Percentiles rank a stretch among this genome's conserved stretches.
These are phyloP conservation scores for Aspergillaceae sp. DNA, from an alignment of 2,329 filamentous ascomycete species.

Conservation along the genomic window DNA sequence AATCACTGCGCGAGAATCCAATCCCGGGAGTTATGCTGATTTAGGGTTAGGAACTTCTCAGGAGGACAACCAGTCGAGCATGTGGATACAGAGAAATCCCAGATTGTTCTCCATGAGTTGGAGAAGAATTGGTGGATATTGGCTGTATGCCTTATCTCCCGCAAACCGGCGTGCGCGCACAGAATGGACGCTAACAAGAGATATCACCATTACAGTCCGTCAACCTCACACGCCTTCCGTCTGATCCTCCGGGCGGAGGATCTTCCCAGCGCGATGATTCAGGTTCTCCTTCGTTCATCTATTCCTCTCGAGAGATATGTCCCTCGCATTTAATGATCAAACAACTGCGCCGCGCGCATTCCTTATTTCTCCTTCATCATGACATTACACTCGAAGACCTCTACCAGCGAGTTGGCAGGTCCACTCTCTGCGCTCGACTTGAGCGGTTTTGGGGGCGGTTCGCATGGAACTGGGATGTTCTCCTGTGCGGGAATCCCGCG, in stretches of 20 bases:
- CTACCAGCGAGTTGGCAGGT: conserved; percentile 54
- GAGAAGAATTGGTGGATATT: conserved; percentile 94
- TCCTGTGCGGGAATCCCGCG: conserved; percentile 81
- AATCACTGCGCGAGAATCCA: conserved; percentile 8
- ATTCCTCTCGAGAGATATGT: conserved; percentile 83
- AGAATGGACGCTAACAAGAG: conserved; percentile 5
- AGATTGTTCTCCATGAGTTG: conserved; percentile 77
- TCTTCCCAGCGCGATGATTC: conserved; percentile 27
- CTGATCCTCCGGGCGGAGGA: conserved; percentile 38
- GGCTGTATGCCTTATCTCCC: conserved; percentile 52
- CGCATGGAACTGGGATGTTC: conserved; percentile 67
- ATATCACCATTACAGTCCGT: conserved; percentile 51
- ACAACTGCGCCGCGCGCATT: conserved; percentile 75
- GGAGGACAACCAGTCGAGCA: conserved; percentile 66
- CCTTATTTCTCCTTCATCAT: conserved; percentile 81
- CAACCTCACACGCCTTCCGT: conserved; percentile 66
- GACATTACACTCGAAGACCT: conserved; percentile 63
- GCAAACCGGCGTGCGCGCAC: neutral
- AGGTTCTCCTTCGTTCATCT: conserved; percentile 53
- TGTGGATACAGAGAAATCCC: conserved; percentile 82
- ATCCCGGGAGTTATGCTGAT: conserved; percentile 9
- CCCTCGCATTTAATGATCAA: conserved; percentile 67
- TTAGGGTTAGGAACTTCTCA: conserved; percentile 61
- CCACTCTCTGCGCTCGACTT: conserved; percentile 63
- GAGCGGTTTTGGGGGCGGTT: conserved; percentile 73